Percentiles rank a stretch among this genome's conserved stretches.
phyloP scores from a whole-genome alignment of 2,329 filamentous ascomycete species.

The Phialocephala sp. region DNA sequence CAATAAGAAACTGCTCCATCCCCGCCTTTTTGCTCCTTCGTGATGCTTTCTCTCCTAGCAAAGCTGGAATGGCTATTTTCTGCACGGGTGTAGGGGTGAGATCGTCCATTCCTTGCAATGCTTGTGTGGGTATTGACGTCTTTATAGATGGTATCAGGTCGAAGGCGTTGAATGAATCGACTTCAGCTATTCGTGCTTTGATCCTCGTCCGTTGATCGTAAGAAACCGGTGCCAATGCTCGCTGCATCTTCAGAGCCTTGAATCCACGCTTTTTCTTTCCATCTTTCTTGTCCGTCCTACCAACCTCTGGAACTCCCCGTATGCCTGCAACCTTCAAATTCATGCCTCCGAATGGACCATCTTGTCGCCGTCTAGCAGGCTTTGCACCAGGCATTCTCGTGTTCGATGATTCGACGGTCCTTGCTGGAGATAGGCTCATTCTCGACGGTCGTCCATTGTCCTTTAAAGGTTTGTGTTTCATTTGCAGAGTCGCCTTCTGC shows the following conservation, averaged over 20 bases:
- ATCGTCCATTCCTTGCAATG: slow-evolving; percentile 75
- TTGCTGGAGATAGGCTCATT: slow-evolving; percentile 37
- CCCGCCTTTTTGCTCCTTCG: slow-evolving; percentile 43
- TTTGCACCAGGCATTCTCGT: slow-evolving; percentile 12
- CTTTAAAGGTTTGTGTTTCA: slow-evolving; percentile 29
- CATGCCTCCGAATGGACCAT: slow-evolving; percentile 64
- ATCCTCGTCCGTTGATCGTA: slow-evolving; percentile 67
- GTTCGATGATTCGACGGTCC: slow-evolving; percentile 31
- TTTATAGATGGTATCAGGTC: slow-evolving; percentile 74
- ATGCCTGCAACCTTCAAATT: slow-evolving; percentile 57
- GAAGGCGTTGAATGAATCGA: slow-evolving; percentile 84
- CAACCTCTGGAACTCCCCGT: slow-evolving; percentile 45
- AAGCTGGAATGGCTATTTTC: slow-evolving; percentile 81
- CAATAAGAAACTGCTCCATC: slow-evolving; percentile 73
- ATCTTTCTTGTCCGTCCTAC: slow-evolving; percentile 26
- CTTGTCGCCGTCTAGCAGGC: slow-evolving; percentile 48
- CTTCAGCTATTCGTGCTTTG: slow-evolving; percentile 63
- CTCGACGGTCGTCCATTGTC: slow-evolving; percentile 33
- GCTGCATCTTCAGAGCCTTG: slow-evolving; percentile 95
- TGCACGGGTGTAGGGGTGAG: slow-evolving; percentile 88
- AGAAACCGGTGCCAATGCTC: slow-evolving; percentile 74
- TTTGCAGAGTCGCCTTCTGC: slow-evolving; percentile 38
- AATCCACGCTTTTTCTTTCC: slow-evolving; percentile 50
- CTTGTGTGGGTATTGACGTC: slow-evolving; percentile 73
- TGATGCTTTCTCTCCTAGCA: slow-evolving; percentile 61